These are phyloP conservation scores for Schizophyllum amplum DNA, from an alignment of 1,284 basidiomycete species.

Conservation along the genomic window DNA sequence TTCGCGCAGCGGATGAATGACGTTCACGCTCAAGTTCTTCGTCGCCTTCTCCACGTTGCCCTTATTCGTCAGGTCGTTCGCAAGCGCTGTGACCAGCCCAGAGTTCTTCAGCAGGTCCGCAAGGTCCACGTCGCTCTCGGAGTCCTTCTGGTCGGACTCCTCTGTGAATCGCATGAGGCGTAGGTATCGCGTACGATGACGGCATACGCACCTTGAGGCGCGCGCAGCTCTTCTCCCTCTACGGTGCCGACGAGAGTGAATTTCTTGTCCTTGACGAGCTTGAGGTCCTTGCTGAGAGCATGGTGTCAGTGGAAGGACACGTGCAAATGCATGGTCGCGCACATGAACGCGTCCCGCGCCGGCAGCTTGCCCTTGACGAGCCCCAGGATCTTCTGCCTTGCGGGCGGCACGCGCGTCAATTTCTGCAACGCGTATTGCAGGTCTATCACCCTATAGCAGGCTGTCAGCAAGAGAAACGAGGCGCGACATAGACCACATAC, in stretches of 20 bases:
- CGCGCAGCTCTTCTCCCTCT: constrained; percentile 76
- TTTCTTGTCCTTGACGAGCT: constrained; percentile 53
- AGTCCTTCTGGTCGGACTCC: background rate
- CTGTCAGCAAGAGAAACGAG: constrained; percentile 2
- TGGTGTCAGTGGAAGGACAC: constrained; percentile 1
- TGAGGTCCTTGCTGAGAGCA: constrained; percentile 45
- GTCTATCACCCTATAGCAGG: constrained; percentile 49
- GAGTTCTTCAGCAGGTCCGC: constrained; percentile 36
- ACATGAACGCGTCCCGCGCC: constrained; percentile 64
- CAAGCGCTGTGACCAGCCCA: constrained; percentile 48
- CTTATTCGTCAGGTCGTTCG: constrained; percentile 68
- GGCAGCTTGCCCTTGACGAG: constrained; percentile 82
- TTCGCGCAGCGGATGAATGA: constrained; percentile 69
- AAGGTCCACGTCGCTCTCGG: constrained; percentile 73
- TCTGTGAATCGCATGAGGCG: background rate
- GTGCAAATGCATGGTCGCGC: constrained; percentile 15
- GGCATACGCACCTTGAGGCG: constrained; percentile 42
- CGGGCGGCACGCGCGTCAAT: constrained; percentile 75
- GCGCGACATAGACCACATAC: constrained; percentile 1
- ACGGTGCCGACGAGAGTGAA: constrained; percentile 80
- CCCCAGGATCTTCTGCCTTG: constrained; percentile 85
- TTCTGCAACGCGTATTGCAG: constrained; percentile 57
- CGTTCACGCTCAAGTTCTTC: constrained; percentile 54
- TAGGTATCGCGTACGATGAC: too few relatives aligned
- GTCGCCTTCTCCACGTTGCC: constrained; percentile 73